These are phyloP conservation scores for Blastobotrys peoriensis DNA, from an alignment of 805 yeast genomes.

Conservation along the genomic window DNA sequence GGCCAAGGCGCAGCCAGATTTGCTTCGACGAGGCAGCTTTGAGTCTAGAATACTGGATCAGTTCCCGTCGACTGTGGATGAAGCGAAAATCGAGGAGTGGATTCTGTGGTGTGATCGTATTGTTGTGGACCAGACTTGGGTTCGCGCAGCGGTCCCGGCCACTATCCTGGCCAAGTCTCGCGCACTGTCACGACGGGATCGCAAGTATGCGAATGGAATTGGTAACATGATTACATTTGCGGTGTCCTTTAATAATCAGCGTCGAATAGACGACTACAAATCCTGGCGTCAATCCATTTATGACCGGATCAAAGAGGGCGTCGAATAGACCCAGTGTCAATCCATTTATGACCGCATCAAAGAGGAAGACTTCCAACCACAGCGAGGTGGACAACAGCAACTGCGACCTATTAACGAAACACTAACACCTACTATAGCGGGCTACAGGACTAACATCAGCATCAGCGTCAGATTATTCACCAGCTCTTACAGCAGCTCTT, in stretches of 20 bases:
- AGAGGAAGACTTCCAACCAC: too few relatives aligned
- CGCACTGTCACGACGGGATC: background rate
- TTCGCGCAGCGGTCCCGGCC: conserved; percentile 9
- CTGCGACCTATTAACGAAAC: too few relatives aligned
- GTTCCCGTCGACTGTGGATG: conserved; percentile 9
- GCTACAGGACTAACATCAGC: too few relatives aligned
- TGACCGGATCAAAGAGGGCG: background rate
- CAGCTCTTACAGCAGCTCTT: too few relatives aligned
- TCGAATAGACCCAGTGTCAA: background rate
- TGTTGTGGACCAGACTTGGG: conserved; percentile 31
- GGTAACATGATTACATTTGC: conserved; percentile 23
- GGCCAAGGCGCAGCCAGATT: conserved; percentile 27
- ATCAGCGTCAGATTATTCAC: too few relatives aligned
- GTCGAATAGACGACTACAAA: conserved; percentile 13
- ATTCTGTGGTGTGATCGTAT: conserved; percentile 28
- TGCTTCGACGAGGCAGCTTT: conserved; percentile 13
- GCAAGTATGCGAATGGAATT: conserved; percentile 18
- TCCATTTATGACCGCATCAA: too few relatives aligned
- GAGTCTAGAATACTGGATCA: conserved; percentile 4
- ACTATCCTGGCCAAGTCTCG: background rate
- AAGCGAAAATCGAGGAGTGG: conserved; percentile 28
- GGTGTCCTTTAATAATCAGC: conserved; percentile 14
- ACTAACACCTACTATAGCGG: too few relatives aligned
- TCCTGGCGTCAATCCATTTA: conserved; percentile 12
- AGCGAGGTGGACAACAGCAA: too few relatives aligned